Evolutionary conservation across 495 filamentous ascomycete genomes (phyloP), one percentile per base, ranked within the genome.

Genomic region (Xylaria acuta): DNA sequence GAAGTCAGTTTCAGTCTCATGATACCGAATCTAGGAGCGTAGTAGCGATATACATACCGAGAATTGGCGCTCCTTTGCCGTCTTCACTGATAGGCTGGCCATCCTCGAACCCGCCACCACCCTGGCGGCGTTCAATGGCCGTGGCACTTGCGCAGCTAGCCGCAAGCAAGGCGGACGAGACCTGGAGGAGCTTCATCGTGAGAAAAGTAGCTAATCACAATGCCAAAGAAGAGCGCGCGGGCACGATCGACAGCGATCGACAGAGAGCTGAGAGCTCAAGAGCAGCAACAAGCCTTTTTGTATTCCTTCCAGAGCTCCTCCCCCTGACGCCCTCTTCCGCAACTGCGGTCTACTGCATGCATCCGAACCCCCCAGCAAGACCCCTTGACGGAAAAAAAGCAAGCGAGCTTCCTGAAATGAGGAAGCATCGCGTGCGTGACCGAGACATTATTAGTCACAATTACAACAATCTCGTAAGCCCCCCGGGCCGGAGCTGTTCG

Each of bases 31-130:
- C 2, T 8, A 34, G 4, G 4, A 22, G 71, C 32, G 14, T 20
- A 41, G 22, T 27, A 18, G n/a, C 16, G 18, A 32, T 16, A 18
- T 11, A 12, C 79, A 65, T 82, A 90, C 88, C 88, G 27, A 85
- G 71, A 30, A 90, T 80, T 22, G 86, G 87, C 60, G 82, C 88
- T 1, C 88, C 88, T 75, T 87, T 90, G 47, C 86, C 88, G 51
- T 83, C 85, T 8, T 77, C 81, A 69, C 87, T 85, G 69, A 87
- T 86, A 25, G 89, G 88, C 74, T 90, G 80, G 14, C 87, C 88
- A 43, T 86, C 72, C 5, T 68, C 73, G 71, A 87, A 88, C 66
- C 77, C 78, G 9, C 73, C 73, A n/a, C 72, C 62, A 51, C 74
- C 77, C 34, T 82, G 74, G 43, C 79, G 69, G 40, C 67, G 67